Percentiles rank a stretch among this genome's conserved stretches.
These are phyloP conservation scores for Talaromyces nanjingensis DNA, from an alignment of 495 filamentous ascomycete species.

Conservation along the genomic window DNA sequence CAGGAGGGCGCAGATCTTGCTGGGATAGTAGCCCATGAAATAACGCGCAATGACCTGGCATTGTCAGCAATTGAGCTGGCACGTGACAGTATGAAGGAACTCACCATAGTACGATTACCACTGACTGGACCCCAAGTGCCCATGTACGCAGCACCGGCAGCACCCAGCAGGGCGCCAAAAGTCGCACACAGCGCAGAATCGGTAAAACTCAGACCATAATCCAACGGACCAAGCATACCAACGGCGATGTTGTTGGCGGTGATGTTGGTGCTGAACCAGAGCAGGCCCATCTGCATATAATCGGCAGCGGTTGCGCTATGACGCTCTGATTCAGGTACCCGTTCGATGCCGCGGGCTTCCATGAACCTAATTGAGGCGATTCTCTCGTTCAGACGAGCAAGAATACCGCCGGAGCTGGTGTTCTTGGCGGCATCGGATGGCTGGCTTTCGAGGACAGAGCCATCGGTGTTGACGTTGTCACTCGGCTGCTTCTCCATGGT, in stretches of 20 bases:
- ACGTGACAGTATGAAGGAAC: slow-evolving; percentile 7
- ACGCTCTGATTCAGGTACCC: slow-evolving; percentile 51
- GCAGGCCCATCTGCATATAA: slow-evolving; percentile 53
- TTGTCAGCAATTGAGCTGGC: neutral
- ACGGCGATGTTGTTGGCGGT: slow-evolving; percentile 65
- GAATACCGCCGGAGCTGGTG: neutral
- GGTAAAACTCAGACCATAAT: slow-evolving; percentile 56
- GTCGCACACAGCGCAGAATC: slow-evolving; percentile 60
- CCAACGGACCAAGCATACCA: slow-evolving; percentile 60
- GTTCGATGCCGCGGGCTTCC: slow-evolving; percentile 63
- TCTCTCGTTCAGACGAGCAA: slow-evolving; percentile 20
- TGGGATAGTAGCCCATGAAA: slow-evolving; percentile 73
- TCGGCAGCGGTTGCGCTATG: slow-evolving; percentile 24
- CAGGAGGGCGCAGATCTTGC: slow-evolving; percentile 58
- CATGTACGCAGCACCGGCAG: slow-evolving; percentile 58
- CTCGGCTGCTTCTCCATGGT: neutral
- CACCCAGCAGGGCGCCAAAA: slow-evolving; percentile 56
- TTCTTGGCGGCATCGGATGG: neutral
- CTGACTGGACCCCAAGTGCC: slow-evolving; percentile 65
- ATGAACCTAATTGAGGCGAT: slow-evolving; percentile 43
- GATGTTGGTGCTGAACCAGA: slow-evolving; percentile 72
- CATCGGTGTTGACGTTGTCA: neutral
- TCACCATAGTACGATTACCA: slow-evolving; percentile 66
- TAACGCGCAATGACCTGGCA: slow-evolving; percentile 59
- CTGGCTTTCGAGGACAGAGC: slow-evolving; percentile 5